Base-by-base conservation (phyloP, 257 asterid species). In the Verbena officinalis region DNA sequence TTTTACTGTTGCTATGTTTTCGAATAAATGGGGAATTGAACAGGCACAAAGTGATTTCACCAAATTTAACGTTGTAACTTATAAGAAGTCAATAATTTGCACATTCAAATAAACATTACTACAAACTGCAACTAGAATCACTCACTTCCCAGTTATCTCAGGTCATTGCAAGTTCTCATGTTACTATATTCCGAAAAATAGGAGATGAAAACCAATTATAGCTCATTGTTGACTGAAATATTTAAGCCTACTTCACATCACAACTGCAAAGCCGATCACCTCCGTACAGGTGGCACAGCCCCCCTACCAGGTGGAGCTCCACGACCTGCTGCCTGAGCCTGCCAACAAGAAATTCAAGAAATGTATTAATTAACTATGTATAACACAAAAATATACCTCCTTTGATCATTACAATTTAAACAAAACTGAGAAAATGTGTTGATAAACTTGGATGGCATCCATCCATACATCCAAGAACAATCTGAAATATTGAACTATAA, bases 291-390 rank as follows among this genome's bases (percentile, higher is more conserved):
- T 23, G 97, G 95, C 54, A 75, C 95, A 53, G 59, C 79, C 21
- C 99, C 99, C 61, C 97, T 65, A 55, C 99, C 95, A 36, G 95
- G 97, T 19, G 91, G 61, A 43, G 75, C 94, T 34, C 96, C 99
- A 68, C 97, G 97, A 27, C 98, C 91, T 61, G 89, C 85, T 75
- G 88, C 93, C 73, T 90, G 96, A 65, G 94, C 98, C 97, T 93
- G 86, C 64, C 71, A 49, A 67, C 44, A 16, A 34, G 40, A 65
- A 67, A 27, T 58, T 33, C n/a, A n/a, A n/a, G n/a, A n/a, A n/a
- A n/a, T n/a, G n/a, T n/a, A n/a, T n/a, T n/a, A n/a, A n/a, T n/a
- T n/a, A n/a, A n/a, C n/a, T n/a, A n/a, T n/a, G n/a, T n/a, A n/a
- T n/a, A n/a, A n/a, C n/a, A n/a, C n/a, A n/a, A n/a, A n/a, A n/a